Conservation (phyloP, 2,329 filamentous ascomycete genomes). For the Dactylellina cionopaga region DNA sequence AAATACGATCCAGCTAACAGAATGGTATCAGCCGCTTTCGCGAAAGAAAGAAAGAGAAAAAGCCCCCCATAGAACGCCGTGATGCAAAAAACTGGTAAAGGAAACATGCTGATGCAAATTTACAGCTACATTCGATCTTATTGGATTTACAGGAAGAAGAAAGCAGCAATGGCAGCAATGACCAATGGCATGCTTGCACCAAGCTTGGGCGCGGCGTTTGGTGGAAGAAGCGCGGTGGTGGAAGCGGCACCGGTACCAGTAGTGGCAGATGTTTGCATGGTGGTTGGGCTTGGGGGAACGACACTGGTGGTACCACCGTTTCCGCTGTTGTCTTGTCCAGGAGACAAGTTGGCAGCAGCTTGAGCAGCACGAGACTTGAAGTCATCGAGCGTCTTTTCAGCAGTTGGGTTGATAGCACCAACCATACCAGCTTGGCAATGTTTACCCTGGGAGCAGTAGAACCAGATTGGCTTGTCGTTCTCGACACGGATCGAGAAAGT, state of each 20-base stretch:
- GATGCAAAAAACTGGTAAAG: constrained; percentile 2
- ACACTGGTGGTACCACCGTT: constrained; percentile 29
- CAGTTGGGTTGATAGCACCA: constrained; percentile 75
- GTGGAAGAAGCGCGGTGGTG: constrained; percentile 21
- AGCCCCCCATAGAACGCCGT: constrained; percentile 38
- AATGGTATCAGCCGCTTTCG: constrained; percentile 25
- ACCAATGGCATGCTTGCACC: constrained; percentile 41
- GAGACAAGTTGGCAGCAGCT: constrained; percentile 62
- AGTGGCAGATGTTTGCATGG: constrained; percentile 27
- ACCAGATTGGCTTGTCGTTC: constrained; percentile 76
- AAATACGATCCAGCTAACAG: constrained; percentile 5
- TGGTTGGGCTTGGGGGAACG: constrained; percentile 31
- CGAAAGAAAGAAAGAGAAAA: constrained; percentile 21
- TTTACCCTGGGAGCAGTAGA: constrained; percentile 78
- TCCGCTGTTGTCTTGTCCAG: constrained; percentile 58
- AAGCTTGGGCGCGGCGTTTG: constrained; percentile 33
- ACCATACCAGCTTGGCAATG: constrained; percentile 81
- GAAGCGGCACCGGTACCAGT: background rate
- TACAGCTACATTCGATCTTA: constrained; percentile 29
- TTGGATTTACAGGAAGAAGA: constrained; percentile 45
- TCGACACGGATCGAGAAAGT: constrained; percentile 78
- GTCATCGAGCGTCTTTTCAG: constrained; percentile 54
- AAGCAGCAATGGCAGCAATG: constrained; percentile 51
- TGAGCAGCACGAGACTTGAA: constrained; percentile 59
- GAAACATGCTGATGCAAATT: constrained; percentile 42